Evolutionary conservation across 139 green algal species (phyloP).

Genomic region (Chlorella sorokiniana): DNA sequence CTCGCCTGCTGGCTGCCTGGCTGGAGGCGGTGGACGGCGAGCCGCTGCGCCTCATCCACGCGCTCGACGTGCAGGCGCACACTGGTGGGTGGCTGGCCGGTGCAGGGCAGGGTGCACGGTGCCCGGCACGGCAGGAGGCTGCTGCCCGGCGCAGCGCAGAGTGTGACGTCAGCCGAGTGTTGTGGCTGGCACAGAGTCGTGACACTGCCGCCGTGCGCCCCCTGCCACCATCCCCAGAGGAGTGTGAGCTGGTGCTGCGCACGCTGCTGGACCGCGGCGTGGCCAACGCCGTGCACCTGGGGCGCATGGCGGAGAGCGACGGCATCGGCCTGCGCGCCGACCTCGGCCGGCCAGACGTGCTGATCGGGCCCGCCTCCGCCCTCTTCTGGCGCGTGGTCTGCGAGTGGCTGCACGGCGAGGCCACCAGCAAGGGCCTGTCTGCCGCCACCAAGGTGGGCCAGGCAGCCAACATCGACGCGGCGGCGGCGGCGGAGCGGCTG

Average conservation of each 20-base stretch:
- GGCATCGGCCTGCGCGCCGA: conserved; percentile 42
- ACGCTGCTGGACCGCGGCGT: conserved; percentile 41
- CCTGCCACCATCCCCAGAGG: conserved; percentile 33
- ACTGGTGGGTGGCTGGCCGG: conserved; percentile 13
- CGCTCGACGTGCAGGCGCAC: conserved; percentile 48
- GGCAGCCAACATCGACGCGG: conserved; percentile 41
- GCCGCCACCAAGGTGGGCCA: conserved; percentile 49
- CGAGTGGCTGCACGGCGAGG: conserved; percentile 38
- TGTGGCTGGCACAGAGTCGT: too few species aligned
- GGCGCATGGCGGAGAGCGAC: conserved; percentile 23
- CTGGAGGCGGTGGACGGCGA: conserved; percentile 50
- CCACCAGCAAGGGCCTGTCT: conserved; percentile 39
- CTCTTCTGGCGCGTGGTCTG: conserved; percentile 52
- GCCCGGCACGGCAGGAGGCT: neutral
- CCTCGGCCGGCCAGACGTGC: neutral
- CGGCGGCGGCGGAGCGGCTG: conserved; percentile 43
- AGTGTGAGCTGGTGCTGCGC: conserved; percentile 42
- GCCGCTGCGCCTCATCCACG: conserved; percentile 41
- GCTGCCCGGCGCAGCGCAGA: too few species aligned
- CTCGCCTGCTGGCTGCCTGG: conserved; percentile 52
- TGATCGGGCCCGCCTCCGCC: neutral
- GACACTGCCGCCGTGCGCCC: neutral
- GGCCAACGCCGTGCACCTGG: conserved; percentile 44
- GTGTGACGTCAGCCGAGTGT: too few species aligned
- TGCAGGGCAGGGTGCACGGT: neutral